Evolutionary conservation across 441 rosid genomes (phyloP).

Genomic region (Dalechampia spathulata): DNA sequence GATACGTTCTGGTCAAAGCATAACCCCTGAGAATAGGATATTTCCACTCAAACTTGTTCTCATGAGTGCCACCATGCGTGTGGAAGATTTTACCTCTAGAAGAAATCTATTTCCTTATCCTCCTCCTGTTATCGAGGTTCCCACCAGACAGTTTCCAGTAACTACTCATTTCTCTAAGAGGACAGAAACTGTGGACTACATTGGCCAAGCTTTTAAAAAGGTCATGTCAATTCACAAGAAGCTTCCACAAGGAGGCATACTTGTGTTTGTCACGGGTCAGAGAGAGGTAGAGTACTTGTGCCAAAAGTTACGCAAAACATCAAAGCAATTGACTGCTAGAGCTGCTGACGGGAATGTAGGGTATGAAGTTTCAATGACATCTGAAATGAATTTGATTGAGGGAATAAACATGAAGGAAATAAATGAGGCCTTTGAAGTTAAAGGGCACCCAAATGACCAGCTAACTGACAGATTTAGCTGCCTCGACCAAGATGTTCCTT

Average conservation of each 20-base stretch:
- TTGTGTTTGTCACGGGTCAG: slow-evolving; percentile 92
- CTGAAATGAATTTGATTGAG: slow-evolving; percentile 30
- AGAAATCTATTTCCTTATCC: slow-evolving; percentile 50
- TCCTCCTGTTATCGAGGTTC: slow-evolving; percentile 76
- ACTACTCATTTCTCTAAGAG: slow-evolving; percentile 73
- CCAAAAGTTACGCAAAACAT: slow-evolving; percentile 53
- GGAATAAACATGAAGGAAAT: slow-evolving; percentile 65
- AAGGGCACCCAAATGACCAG: slow-evolving; percentile 26
- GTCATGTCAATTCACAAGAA: slow-evolving; percentile 80
- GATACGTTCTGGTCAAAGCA: slow-evolving; percentile 45
- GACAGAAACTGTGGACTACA: slow-evolving; percentile 75
- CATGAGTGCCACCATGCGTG: slow-evolving; percentile 90
- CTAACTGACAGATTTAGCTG: slow-evolving; percentile 47
- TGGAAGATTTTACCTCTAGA: slow-evolving; percentile 70
- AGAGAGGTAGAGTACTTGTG: slow-evolving; percentile 88
- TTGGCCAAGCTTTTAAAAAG: slow-evolving; percentile 84
- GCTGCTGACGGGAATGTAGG: slow-evolving; percentile 23
- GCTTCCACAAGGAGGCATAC: slow-evolving; percentile 88
- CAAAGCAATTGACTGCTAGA: slow-evolving; percentile 35
- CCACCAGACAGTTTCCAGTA: slow-evolving; percentile 75
- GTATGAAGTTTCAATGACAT: slow-evolving; percentile 19
- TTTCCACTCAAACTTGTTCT: slow-evolving; percentile 73
- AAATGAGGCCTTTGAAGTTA: slow-evolving; percentile 59
- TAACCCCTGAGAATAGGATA: slow-evolving; percentile 42
- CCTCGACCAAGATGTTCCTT: slow-evolving; percentile 43